A percentile compares a stretch with the other conserved stretches of the same genome.
Conservation (phyloP, 2,329 filamentous ascomycete species). For the Penicillium vulpinum region DNA sequence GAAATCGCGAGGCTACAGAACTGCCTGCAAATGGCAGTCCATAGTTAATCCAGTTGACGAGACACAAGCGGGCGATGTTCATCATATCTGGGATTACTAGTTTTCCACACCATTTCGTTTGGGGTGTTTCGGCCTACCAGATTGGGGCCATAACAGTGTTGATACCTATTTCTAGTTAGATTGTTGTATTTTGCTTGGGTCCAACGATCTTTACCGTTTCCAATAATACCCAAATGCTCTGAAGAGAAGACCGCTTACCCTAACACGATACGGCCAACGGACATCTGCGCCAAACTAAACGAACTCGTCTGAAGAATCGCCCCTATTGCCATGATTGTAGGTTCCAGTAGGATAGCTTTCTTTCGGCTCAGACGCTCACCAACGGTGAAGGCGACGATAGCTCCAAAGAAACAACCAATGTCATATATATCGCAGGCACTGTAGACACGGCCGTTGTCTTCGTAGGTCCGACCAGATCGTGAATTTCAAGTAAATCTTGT, state of each 20-base stretch:
- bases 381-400: slow-evolving; percentile 49
- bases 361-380: slow-evolving; percentile 52
- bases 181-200: background rate
- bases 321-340: slow-evolving; percentile 49
- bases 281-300: slow-evolving; percentile 48
- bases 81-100: slow-evolving; percentile 49
- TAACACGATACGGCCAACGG: slow-evolving; percentile 42
- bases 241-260: background rate
- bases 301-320: slow-evolving; percentile 48
- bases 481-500: slow-evolving; percentile 52
- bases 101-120: slow-evolving; percentile 44
- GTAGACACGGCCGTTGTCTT: slow-evolving; percentile 43
- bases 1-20: slow-evolving; percentile 45
- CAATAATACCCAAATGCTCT: slow-evolving; percentile 21
- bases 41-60: slow-evolving; percentile 54
- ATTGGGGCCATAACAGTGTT: slow-evolving; percentile 52
- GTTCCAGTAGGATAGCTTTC: slow-evolving; percentile 49
- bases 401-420: slow-evolving; percentile 61
- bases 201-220: background rate
- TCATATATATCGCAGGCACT: slow-evolving; percentile 60
- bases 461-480: slow-evolving; percentile 45
- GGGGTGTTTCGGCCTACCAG: slow-evolving; percentile 52
- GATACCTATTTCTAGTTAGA: slow-evolving; percentile 32
- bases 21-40: slow-evolving; percentile 49
- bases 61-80: slow-evolving; percentile 51